Conservation (phyloP, 768 basidiomycete species). For the Brasilioporus rufonigricans region DNA sequence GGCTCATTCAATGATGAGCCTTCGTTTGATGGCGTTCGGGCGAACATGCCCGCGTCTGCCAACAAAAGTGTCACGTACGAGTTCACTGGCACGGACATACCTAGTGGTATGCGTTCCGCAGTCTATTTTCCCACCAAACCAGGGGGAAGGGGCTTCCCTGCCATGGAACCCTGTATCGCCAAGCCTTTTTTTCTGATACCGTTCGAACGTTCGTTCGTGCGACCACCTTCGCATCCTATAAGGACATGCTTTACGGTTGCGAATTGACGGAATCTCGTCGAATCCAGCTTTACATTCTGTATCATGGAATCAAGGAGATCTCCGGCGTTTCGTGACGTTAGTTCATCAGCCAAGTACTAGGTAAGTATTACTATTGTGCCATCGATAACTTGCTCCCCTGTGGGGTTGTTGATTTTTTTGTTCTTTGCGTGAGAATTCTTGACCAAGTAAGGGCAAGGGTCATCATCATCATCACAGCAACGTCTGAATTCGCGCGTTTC, state of each 20-base stretch:
- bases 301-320: neutral
- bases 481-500: neutral
- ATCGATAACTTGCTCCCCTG: neutral
- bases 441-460: neutral
- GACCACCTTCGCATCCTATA: neutral
- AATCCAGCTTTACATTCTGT: neutral
- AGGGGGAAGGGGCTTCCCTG: neutral
- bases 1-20: neutral
- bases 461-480: neutral
- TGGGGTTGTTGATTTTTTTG: conserved; percentile 4
- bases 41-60: neutral
- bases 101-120: neutral
- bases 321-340: neutral
- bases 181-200: neutral
- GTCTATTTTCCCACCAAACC: neutral
- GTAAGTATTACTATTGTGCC: neutral
- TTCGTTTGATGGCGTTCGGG: neutral
- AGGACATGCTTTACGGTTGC: neutral
- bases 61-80: conserved; percentile 4
- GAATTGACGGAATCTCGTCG: neutral
- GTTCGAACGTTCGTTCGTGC: neutral
- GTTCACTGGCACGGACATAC: no score
- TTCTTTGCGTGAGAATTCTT: neutral
- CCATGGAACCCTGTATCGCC: conserved; percentile 1
- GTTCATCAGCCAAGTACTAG: neutral